A percentile compares a stretch with the other conserved stretches of the same genome.
Conservation (phyloP, 768 basidiomycete species). For the Neoboletus magnificus region DNA sequence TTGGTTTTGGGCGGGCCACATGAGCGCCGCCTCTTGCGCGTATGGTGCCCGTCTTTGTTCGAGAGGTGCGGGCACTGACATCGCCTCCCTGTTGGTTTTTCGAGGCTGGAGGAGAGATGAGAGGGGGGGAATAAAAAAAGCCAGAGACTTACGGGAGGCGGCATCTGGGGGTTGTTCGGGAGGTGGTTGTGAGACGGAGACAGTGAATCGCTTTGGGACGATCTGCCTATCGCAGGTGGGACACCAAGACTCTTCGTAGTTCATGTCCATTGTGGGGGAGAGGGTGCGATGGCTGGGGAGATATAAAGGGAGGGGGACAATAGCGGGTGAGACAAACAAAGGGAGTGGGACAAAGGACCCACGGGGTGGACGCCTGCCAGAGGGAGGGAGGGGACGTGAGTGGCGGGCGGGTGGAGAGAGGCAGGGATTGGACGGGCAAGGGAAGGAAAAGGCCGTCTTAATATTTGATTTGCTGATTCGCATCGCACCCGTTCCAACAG, state of each 20-base stretch:
- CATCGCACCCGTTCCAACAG: constrained; percentile 30
- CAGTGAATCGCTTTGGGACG: constrained; percentile 66
- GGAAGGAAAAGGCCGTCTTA: constrained; percentile 31
- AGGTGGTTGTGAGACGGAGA: constrained; percentile 38
- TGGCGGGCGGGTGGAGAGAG: constrained; percentile 21
- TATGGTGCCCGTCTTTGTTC: constrained; percentile 35
- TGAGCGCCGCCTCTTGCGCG: constrained; percentile 48
- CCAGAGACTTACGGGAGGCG: constrained; percentile 35
- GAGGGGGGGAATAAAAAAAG: background rate
- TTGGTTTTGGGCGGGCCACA: constrained; percentile 57
- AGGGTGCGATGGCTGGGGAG: constrained; percentile 6
- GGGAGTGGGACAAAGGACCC: background rate
- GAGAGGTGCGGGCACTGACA: constrained; percentile 27
- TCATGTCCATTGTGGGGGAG: constrained; percentile 29
- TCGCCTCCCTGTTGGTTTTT: constrained; percentile 30
- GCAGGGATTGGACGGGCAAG: constrained; percentile 25
- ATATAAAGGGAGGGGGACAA: constrained; percentile 13
- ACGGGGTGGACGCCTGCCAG: constrained; percentile 10
- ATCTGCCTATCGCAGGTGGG: constrained; percentile 76
- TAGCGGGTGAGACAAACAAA: constrained; percentile 21
- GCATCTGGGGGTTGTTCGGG: constrained; percentile 31
- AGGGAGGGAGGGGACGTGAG: constrained; percentile 9
- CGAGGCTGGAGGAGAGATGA: constrained; percentile 14
- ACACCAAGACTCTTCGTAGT: constrained; percentile 76
- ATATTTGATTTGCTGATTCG: constrained; percentile 39